Conservation (phyloP, 140 eudicot genomes). For the Oenanthe javanica region DNA sequence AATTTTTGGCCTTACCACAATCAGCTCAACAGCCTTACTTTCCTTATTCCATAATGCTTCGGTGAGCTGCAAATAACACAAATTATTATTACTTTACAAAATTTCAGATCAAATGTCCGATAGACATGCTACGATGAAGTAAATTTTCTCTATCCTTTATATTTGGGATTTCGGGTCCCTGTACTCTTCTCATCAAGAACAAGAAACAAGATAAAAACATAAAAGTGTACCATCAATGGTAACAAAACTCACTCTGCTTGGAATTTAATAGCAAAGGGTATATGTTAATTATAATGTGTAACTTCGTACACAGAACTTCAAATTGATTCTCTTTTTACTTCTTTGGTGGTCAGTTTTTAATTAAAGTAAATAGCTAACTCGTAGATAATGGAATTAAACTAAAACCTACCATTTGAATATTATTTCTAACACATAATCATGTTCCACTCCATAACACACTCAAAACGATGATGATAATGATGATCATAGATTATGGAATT, state of each 20-base stretch:
- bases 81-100: not conserved
- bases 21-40: constrained; percentile 4
- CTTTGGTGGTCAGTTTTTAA: not conserved
- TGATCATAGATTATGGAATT: not conserved
- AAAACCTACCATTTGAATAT: not conserved
- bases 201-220: not conserved
- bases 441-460: no score
- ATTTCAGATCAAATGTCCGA: not conserved
- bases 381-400: not conserved
- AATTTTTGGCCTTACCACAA: not conserved
- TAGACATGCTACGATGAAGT: not conserved
- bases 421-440: no score
- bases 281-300: not conserved
- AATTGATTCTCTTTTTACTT: not conserved
- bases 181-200: not conserved
- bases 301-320: not conserved
- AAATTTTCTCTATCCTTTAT: not conserved
- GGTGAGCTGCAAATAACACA: not conserved
- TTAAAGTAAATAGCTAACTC: not conserved
- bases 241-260: not conserved
- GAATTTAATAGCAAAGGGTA: not conserved
- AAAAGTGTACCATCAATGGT: not conserved
- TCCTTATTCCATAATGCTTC: not conserved
- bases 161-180: not conserved
- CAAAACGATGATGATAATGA: not conserved